Base-by-base conservation (phyloP, 192 early-diverging fungal genomes). In the Coemansia sp. region DNA sequence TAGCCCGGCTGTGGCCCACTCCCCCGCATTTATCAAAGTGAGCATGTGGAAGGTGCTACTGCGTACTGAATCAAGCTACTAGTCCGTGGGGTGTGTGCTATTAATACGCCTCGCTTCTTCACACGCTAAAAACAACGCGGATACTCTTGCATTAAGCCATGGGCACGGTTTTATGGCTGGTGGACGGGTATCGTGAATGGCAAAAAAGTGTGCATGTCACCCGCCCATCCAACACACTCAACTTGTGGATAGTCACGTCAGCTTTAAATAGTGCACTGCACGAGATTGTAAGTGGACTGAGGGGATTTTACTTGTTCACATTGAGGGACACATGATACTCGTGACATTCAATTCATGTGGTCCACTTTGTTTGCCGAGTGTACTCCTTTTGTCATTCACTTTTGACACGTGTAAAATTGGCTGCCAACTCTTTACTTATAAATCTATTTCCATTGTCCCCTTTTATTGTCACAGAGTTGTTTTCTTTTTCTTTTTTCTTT, bases 191-290 rank as follows among this genome's bases (percentile, higher is more conserved):
- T 8, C 18, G 18, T 45, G 42, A 45, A 45, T 45, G 42, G 40
- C 40, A 43, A 50, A 50, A 26, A 46, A 46, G 10, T 50, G 23
- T 50, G 46, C 23, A 24, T 8, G 9, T 26, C 46, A 50, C 42
- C 42, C n/a, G 42, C 42, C 42, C 42, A 45, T 45, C 42, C 42
- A 36, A 58, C 38, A 42, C 50, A 55, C 23, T 3, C 63, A 35
- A 64, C 23, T 18, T 31, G 61, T 23, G 23, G 18, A 46, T 40
- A 20, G 37, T 13, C 46, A 50, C 42, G 18, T 45, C n/a, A n/a
- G 42, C 42, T 18, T 45, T 45, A 20, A 20, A 20, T 20, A 20
- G 42, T 45, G 42, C 42, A 45, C 5, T 5, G n/a, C 18, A 45
- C 6, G 42, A 45, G 42, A 7, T 2, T 9, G 13, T 13, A 9